phyloP scores from a whole-genome alignment of 371 early-diverging fungal genomes.

The Circinella umbellata region DNA sequence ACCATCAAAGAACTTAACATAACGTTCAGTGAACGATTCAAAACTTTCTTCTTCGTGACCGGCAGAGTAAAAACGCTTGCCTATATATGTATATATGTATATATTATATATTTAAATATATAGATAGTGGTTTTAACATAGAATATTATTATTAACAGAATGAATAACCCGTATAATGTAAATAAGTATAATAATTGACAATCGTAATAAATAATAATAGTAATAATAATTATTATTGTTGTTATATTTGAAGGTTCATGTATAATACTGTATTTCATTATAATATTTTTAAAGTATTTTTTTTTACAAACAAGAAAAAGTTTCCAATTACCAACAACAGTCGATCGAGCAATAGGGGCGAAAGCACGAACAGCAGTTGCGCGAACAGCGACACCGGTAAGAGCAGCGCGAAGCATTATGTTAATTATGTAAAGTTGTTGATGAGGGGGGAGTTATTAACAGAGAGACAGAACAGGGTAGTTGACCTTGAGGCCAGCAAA shows the following conservation, averaged over 20 bases:
- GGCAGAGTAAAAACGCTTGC: conserved; percentile 67
- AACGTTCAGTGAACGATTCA: conserved; percentile 82
- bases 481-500: neutral
- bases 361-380: conserved; percentile 38
- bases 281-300: too few relatives aligned
- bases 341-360: conserved; percentile 17
- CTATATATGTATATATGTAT: conserved; percentile 22
- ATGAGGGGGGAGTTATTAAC: conserved; percentile 2
- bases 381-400: conserved; percentile 48
- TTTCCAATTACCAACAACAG: conserved; percentile 10
- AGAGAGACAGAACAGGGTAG: neutral
- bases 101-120: neutral
- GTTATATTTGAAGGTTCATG: neutral
- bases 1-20: conserved; percentile 87
- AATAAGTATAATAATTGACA: neutral
- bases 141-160: neutral
- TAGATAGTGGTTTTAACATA: too few relatives aligned
- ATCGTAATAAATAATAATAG: neutral
- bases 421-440: neutral
- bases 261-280: neutral
- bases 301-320: neutral
- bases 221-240: neutral
- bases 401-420: conserved; percentile 56
- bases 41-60: conserved; percentile 79
- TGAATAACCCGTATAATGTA: neutral